Conservation (phyloP, 1,139 yeast species). For the Zygosaccharomyces sapae region DNA sequence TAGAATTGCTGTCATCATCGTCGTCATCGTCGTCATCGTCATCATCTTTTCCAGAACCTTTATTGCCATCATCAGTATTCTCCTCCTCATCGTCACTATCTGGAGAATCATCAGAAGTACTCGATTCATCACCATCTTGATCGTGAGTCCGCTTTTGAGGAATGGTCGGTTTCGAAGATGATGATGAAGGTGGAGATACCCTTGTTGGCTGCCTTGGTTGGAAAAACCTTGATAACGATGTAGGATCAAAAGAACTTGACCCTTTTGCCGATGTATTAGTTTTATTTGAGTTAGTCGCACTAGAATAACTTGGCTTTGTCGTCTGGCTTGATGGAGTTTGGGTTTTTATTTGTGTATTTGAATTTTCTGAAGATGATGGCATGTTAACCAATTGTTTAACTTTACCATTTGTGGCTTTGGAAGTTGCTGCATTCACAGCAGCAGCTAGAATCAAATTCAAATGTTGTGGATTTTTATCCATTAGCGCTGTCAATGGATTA, state of each 20-base stretch:
- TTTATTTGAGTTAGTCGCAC: conserved; percentile 9
- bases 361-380: conserved; percentile 23
- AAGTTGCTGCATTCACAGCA: conserved; percentile 75
- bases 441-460: conserved; percentile 77
- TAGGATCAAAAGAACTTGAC: conserved; percentile 33
- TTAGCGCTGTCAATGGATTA: conserved; percentile 72
- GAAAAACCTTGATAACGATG: conserved; percentile 36
- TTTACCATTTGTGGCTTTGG: conserved; percentile 51
- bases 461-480: conserved; percentile 84
- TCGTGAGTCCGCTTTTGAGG: conserved; percentile 25
- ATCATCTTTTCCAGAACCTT: conserved; percentile 9
- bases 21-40: conserved; percentile 13
- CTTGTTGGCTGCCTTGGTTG: conserved; percentile 34
- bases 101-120: conserved; percentile 18
- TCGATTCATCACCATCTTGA: conserved; percentile 20
- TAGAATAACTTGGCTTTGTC: conserved; percentile 12
- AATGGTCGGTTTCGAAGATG: conserved; percentile 15
- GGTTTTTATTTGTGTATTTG: conserved; percentile 4
- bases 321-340: conserved; percentile 9
- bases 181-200: conserved; percentile 15
- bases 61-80: conserved; percentile 12
- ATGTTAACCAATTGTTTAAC: conserved; percentile 38
- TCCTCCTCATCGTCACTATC: conserved; percentile 20
- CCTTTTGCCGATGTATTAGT: conserved; percentile 9
- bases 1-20: conserved; percentile 17